Evolutionary conservation across 805 yeast genomes (phyloP), one percentile per base, ranked within the genome.

Genomic region (Candida ulmi): DNA sequence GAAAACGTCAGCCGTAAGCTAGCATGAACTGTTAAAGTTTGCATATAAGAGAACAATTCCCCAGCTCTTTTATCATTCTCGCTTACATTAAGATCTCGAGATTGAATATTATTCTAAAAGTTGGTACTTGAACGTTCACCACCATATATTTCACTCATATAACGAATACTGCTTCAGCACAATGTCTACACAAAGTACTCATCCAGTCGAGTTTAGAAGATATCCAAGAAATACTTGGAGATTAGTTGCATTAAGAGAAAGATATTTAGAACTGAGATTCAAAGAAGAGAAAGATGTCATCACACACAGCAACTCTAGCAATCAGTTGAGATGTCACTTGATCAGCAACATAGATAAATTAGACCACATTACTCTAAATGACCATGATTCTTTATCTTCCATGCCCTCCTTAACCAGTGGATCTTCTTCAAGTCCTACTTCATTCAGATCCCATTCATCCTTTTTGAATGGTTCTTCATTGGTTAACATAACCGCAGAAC

Each of bases 161-260:
- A n/a, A n/a, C n/a, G n/a, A n/a, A n/a, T n/a, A n/a, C n/a, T n/a
- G n/a, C n/a, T n/a, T n/a, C 9, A 21, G 24, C 24, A 21, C 9
- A 21, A 21, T 21, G 24, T 21, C 24, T 21, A 9, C 9, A 6
- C 24, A 21, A 21, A 9, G 9, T 21, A 21, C 24, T 9, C 6
- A 9, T 21, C 24, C 24, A 21, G n/a, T 30, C 16, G 42, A 41
- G 13, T 43, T 41, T 35, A 50, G 56, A 48, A 46, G 43, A 35
- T 50, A 35, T 36, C 56, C 56, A 28, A 48, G 43, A 39, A 50
- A 47, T 37, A 48, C 56, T 24, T 52, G 56, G 56, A 43, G 56
- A 34, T 41, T 52, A n/a, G 40, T 42, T 16, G 38, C 26, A 7
- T 38, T 52, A 17, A 44, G 45, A 35, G 47, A 52, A 31, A 48